A percentile compares a stretch with the other conserved stretches of the same genome.
phyloP scores from a whole-genome alignment of 202 grass and related monocot species.

The Saccharum hybrid region DNA sequence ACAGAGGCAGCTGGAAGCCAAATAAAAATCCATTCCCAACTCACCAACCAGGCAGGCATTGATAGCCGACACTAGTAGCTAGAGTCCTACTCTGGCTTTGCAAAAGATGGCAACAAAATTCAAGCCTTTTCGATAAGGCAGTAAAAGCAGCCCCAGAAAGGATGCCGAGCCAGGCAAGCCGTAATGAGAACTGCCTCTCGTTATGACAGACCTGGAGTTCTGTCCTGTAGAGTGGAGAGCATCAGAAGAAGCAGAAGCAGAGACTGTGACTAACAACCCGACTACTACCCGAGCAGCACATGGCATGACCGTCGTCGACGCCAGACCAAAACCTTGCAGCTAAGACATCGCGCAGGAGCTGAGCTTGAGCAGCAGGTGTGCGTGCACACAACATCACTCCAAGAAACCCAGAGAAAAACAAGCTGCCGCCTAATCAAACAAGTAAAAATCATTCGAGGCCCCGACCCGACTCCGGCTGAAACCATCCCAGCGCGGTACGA shows the following conservation, averaged over 20 bases:
- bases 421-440: neutral
- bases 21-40: constrained; percentile 8
- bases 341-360: neutral
- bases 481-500: neutral
- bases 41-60: constrained; percentile 39
- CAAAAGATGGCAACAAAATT: constrained; percentile 29
- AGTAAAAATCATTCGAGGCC: neutral
- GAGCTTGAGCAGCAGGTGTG: neutral
- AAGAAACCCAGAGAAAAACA: neutral
- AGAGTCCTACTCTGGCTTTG: constrained; percentile 2
- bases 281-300: neutral
- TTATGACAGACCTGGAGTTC: neutral
- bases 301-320: neutral
- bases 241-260: neutral
- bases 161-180: neutral
- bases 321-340: neutral
- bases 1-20: neutral
- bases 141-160: neutral
- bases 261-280: neutral
- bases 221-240: neutral
- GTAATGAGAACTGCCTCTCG: constrained; percentile 4
- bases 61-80: neutral
- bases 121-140: neutral
- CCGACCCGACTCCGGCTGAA: neutral
- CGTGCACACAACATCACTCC: neutral